Evolutionary conservation across 2,329 filamentous ascomycete genomes (phyloP).

Genomic region (Aureobasidium zeae): DNA sequence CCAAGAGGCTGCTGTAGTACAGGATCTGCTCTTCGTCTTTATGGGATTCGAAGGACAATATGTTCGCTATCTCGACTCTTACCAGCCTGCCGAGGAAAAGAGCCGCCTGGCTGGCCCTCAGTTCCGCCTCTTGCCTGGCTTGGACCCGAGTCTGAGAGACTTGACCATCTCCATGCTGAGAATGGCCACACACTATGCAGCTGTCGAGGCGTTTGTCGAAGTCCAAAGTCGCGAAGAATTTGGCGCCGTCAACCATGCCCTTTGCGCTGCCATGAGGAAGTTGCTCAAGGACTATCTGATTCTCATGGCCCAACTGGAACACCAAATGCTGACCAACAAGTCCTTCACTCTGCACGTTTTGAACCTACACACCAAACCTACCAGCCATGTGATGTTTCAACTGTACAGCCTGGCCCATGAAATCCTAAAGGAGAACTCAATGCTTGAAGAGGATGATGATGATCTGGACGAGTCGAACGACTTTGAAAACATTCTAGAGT

Average conservation of each 20-base stretch:
- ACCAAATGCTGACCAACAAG: constrained; percentile 79
- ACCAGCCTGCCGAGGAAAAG: constrained; percentile 76
- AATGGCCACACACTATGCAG: constrained; percentile 88
- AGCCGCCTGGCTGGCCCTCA: constrained; percentile 74
- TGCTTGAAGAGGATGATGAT: constrained; percentile 66
- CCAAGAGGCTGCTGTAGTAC: constrained; percentile 79
- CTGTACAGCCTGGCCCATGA: constrained; percentile 82
- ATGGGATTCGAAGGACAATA: constrained; percentile 99
- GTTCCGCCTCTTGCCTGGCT: constrained; percentile 69
- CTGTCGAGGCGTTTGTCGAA: constrained; percentile 86
- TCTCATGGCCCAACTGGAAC: constrained; percentile 85
- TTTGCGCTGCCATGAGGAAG: constrained; percentile 90
- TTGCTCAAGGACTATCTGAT: constrained; percentile 88
- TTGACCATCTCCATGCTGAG: constrained; percentile 81
- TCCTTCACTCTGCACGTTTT: constrained; percentile 88
- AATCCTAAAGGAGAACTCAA: constrained; percentile 74
- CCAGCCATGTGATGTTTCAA: constrained; percentile 83
- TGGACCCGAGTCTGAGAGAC: constrained; percentile 87
- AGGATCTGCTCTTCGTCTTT: constrained; percentile 87
- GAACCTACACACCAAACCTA: constrained; percentile 83
- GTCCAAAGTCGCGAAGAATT: constrained; percentile 89
- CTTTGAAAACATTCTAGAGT: constrained; percentile 87
- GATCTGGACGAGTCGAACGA: constrained; percentile 58
- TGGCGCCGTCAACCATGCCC: constrained; percentile 86
- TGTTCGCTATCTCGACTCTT: constrained; percentile 73